phyloP scores from a whole-genome alignment of 306 rosid species.

The Trifolium pratense region DNA sequence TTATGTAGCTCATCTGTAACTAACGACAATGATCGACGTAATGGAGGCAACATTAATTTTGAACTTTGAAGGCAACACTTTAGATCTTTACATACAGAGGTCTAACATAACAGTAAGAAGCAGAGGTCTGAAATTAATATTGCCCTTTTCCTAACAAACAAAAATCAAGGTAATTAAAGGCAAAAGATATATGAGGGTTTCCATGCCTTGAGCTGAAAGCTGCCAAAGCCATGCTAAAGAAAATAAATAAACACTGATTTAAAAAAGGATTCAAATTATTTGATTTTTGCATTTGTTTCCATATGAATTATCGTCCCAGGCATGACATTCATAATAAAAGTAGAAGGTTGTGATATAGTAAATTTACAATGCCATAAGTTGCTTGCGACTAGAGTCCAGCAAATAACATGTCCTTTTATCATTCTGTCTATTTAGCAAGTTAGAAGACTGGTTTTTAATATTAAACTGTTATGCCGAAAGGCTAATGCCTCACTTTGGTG shows the following conservation, averaged over 20 bases:
- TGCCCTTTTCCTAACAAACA: conserved; percentile 13
- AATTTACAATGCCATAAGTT: conserved; percentile 25
- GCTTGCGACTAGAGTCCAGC: neutral
- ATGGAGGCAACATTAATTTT: conserved; percentile 32
- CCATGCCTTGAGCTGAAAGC: conserved; percentile 8
- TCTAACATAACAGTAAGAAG: conserved; percentile 11
- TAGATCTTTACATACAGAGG: conserved; percentile 21
- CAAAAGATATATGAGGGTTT: conserved; percentile 7
- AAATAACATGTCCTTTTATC: neutral
- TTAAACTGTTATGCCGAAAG: neutral
- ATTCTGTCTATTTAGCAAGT: conserved; percentile 24
- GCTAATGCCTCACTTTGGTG: neutral
- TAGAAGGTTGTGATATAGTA: neutral
- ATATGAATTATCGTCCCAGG: neutral
- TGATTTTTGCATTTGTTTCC: neutral
- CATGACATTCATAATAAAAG: conserved; percentile 22
- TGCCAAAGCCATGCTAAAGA: conserved; percentile 15
- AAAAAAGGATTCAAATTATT: neutral
- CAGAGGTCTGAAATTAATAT: conserved; percentile 1
- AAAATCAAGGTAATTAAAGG: conserved; percentile 29
- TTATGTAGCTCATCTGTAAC: conserved; percentile 6
- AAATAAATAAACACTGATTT: neutral
- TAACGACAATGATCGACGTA: conserved; percentile 15
- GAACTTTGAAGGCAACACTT: conserved; percentile 15
- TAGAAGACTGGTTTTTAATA: conserved; percentile 19